Evolutionary conservation across 2,329 filamentous ascomycete genomes (phyloP).

Genomic region (Arthrobotrys musiformis): DNA sequence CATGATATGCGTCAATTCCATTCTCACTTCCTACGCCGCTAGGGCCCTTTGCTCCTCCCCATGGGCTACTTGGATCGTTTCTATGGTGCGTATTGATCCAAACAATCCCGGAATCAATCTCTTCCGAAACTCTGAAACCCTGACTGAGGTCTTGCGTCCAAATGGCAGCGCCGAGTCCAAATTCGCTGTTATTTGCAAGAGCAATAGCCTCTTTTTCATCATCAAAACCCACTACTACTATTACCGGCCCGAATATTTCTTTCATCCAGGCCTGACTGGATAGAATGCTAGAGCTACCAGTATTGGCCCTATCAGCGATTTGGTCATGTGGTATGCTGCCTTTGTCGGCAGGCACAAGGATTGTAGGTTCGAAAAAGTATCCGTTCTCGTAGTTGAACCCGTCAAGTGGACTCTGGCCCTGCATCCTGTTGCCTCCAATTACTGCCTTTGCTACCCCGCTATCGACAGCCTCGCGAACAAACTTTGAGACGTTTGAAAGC

Average conservation of each 20-base stretch:
- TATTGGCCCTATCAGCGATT: background rate
- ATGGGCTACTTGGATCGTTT: conserved; percentile 77
- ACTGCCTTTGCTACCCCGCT: conserved; percentile 63
- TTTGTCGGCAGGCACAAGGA: conserved; percentile 61
- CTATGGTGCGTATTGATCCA: conserved; percentile 72
- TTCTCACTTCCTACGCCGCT: conserved; percentile 79
- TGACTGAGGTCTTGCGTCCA: conserved; percentile 55
- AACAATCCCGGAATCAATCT: conserved; percentile 66
- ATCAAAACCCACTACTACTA: conserved; percentile 66
- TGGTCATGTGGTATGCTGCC: too few relatives aligned
- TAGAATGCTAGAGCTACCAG: conserved; percentile 59
- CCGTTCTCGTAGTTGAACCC: conserved; percentile 67
- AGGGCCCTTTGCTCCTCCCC: conserved; percentile 73
- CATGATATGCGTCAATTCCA: conserved; percentile 72
- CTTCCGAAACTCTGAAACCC: conserved; percentile 64
- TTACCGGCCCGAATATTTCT: conserved; percentile 68
- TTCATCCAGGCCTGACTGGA: conserved; percentile 63
- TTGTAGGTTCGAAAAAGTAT: conserved; percentile 67
- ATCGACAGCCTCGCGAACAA: conserved; percentile 62
- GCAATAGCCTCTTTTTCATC: conserved; percentile 65
- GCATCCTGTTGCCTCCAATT: conserved; percentile 67
- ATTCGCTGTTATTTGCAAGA: conserved; percentile 67
- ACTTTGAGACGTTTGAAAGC: conserved; percentile 61
- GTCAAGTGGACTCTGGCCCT: conserved; percentile 66
- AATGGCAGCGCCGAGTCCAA: conserved; percentile 60